These are phyloP conservation scores for Alternaria metachromatica DNA, from an alignment of 2,329 filamentous ascomycete species.

Conservation along the genomic window DNA sequence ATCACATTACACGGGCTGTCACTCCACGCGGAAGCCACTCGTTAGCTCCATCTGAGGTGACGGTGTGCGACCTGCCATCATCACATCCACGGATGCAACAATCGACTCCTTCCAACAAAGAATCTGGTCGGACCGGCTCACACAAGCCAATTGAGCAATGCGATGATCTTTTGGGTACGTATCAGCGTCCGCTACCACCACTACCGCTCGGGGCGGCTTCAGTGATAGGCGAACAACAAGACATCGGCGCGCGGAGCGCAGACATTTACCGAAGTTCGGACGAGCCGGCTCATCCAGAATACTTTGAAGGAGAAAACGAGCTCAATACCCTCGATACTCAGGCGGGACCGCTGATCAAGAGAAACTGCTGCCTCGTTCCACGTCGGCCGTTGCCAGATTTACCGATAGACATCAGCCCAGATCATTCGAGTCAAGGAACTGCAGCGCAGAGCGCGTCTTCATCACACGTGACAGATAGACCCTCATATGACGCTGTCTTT, in stretches of 20 bases:
- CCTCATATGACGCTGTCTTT: not conserved
- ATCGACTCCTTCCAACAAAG: not conserved
- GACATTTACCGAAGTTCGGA: not conserved
- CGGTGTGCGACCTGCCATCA: conserved; percentile 20
- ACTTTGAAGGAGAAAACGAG: not conserved
- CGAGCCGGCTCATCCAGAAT: not conserved
- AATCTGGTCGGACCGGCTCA: not conserved
- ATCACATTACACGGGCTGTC: conserved; percentile 22
- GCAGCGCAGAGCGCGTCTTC: not conserved
- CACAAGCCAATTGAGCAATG: not conserved
- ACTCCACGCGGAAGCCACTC: conserved; percentile 21
- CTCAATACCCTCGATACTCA: not conserved
- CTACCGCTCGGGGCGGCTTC: conserved; percentile 14
- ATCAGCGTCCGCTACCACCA: conserved; percentile 17
- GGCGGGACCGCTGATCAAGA: not conserved
- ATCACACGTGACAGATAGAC: not conserved
- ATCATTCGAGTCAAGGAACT: not conserved
- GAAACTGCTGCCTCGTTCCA: not conserved
- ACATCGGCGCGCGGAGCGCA: not conserved
- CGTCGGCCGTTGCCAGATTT: not conserved
- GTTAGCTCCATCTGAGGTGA: conserved; percentile 2
- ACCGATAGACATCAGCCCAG: not conserved
- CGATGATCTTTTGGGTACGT: not conserved
- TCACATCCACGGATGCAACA: conserved; percentile 25
- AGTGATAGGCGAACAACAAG: not conserved